phyloP scores from a whole-genome alignment of 2,329 filamentous ascomycete genomes.

The Pyricularia grisea region DNA sequence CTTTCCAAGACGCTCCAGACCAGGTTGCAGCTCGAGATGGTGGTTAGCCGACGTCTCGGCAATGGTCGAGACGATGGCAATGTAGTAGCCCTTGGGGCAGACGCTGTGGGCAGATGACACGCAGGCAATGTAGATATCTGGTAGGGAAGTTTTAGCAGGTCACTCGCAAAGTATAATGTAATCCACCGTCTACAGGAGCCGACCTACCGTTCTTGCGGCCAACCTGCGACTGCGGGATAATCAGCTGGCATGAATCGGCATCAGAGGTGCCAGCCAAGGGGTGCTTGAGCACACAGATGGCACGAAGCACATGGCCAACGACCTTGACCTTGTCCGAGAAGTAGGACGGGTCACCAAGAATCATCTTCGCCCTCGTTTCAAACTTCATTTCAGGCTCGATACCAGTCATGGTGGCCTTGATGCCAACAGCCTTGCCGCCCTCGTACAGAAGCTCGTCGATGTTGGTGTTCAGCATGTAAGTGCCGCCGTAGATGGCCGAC shows the following conservation, averaged over 20 bases:
- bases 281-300: slow-evolving; percentile 96
- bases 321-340: slow-evolving; percentile 85
- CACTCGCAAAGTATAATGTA: not conserved
- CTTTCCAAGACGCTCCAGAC: slow-evolving; percentile 81
- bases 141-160: not conserved
- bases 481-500: slow-evolving; percentile 96
- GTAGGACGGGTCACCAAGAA: slow-evolving; percentile 93
- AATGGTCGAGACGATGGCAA: slow-evolving; percentile 96
- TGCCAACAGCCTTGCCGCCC: slow-evolving; percentile 76
- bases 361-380: slow-evolving; percentile 91
- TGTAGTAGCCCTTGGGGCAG: slow-evolving; percentile 97
- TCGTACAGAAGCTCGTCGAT: slow-evolving; percentile 87
- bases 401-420: slow-evolving; percentile 94
- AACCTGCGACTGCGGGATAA: slow-evolving; percentile 96
- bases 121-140: slow-evolving; percentile 94
- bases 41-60: slow-evolving; percentile 88
- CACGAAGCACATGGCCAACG: slow-evolving; percentile 83
- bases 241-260: slow-evolving; percentile 84
- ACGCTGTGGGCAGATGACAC: slow-evolving; percentile 96
- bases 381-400: slow-evolving; percentile 83
- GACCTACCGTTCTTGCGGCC: slow-evolving; percentile 84
- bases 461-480: slow-evolving; percentile 97
- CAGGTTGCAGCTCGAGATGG: slow-evolving; percentile 87
- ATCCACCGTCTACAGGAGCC: no score
- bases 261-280: slow-evolving; percentile 84